Evolutionary conservation across 23 red algal species (phyloP).

Genomic region (Gracilaria domingensis): DNA sequence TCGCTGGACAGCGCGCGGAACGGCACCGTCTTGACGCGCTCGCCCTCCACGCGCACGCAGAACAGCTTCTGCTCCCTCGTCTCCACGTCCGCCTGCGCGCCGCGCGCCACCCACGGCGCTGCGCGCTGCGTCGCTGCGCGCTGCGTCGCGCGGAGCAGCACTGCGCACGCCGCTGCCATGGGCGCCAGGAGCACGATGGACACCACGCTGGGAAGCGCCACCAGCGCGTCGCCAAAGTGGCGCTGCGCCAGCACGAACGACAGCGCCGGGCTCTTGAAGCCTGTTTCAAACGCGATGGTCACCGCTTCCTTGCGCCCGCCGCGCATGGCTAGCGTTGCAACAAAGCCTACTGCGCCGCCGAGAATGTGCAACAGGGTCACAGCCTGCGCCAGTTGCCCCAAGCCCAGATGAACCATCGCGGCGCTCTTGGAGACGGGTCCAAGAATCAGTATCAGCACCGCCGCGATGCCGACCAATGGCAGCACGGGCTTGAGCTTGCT

Average conservation of each 20-base stretch:
- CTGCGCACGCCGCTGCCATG: constrained; percentile 58
- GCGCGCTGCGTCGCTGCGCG: neutral
- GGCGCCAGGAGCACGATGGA: constrained; percentile 74
- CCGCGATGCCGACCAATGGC: constrained; percentile 70
- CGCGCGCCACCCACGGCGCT: too few relatives aligned
- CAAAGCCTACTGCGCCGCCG: constrained; percentile 44
- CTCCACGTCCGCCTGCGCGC: too few relatives aligned
- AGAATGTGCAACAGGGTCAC: constrained; percentile 68
- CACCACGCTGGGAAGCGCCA: constrained; percentile 65
- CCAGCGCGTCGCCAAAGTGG: constrained; percentile 58
- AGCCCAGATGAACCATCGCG: neutral
- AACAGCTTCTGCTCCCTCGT: constrained; percentile 6
- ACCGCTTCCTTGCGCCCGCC: constrained; percentile 38
- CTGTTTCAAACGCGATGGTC: constrained; percentile 74
- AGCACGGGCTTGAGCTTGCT: constrained; percentile 32
- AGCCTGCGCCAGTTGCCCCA: constrained; percentile 28
- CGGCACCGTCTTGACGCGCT: neutral
- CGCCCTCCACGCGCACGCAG: constrained; percentile 31
- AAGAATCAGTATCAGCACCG: constrained; percentile 59
- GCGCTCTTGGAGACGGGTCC: constrained; percentile 49
- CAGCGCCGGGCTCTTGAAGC: constrained; percentile 78
- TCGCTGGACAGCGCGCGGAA: neutral
- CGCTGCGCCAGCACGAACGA: constrained; percentile 69
- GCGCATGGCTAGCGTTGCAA: neutral
- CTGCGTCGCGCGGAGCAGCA: constrained; percentile 43